phyloP scores from a whole-genome alignment of 1,284 basidiomycete species.

The Apiotrichum mycotoxinovorans region DNA sequence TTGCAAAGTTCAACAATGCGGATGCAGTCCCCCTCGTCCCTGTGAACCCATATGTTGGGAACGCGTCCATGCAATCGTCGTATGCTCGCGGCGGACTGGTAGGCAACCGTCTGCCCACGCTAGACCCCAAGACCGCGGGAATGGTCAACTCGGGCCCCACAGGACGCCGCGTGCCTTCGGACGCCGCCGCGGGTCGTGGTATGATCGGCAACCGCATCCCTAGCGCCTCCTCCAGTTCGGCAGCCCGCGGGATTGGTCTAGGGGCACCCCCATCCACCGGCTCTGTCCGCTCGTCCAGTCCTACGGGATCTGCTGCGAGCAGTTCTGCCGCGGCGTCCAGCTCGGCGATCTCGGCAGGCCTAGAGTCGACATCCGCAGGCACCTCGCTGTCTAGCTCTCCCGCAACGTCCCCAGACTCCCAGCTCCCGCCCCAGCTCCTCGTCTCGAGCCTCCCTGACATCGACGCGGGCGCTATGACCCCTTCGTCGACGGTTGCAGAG shows the following conservation, averaged over 20 bases:
- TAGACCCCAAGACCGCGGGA: conserved; percentile 44
- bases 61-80: conserved; percentile 13
- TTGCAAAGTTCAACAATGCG: conserved; percentile 48
- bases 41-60: conserved; percentile 33
- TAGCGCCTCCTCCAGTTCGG: background rate
- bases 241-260: background rate
- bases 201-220: conserved; percentile 47
- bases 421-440: conserved; percentile 26
- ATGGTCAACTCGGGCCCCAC: conserved; percentile 11
- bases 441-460: conserved; percentile 35
- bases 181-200: conserved; percentile 28
- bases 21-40: conserved; percentile 40
- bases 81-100: conserved; percentile 36
- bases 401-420: conserved; percentile 23
- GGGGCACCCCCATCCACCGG: background rate
- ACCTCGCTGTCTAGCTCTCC: conserved; percentile 36
- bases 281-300: conserved; percentile 27
- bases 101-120: conserved; percentile 43
- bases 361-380: conserved; percentile 27
- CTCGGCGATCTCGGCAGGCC: conserved; percentile 12
- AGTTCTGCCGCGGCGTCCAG: conserved; percentile 4
- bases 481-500: conserved; percentile 45
- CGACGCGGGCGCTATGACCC: conserved; percentile 35
- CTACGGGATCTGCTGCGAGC: conserved; percentile 31
- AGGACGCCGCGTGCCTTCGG: conserved; percentile 31